Evolutionary conservation across 441 rosid species (phyloP), one percentile per base, ranked within the genome.

Genomic region (Euphorbia schlechtendalii): DNA sequence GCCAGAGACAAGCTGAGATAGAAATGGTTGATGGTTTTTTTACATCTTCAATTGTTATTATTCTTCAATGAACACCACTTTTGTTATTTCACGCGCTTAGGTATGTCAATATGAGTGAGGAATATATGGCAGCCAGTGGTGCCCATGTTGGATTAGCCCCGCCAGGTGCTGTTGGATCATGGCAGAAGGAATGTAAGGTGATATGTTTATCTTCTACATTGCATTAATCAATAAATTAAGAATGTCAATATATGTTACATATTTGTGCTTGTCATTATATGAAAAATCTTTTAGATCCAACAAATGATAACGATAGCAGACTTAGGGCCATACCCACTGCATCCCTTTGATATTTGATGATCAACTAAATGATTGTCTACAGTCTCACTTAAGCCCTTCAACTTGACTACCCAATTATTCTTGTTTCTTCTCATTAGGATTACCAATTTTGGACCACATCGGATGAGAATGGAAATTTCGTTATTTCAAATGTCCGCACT

Each of bases 131-230:
- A 2, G 92, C 86, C 56, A 68, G 65, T 5, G 89, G 87, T 71
- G 89, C 90, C 64, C 82, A 74, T 69, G 81, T 88, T 13, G 97
- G 98, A 17, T 71, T 90, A 71, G 88, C 94, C 45, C 78, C 89
- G 4, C 89, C 86, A 4, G 98, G 96, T 63, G 94, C 84, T 14
- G 78, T 62, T 59, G 98, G 97, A 67, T 86, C 96, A 8, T 92
- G 98, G 98, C 94, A 90, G 76, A 68, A 59, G 67, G 98, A 89
- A 79, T 78, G 90, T 76, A 92, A 92, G 85, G 98, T 85, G 65
- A 72, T 52, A 63, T 27, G 25, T 13, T 13, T 59, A 25, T 40
- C 30, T 41, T 53, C 55, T 38, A 18, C 27, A 9, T 13, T 49
- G 25, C 15, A 21, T 65, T 43, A 13, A 40, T 43, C 18, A 13